These are phyloP conservation scores for Ramaria sp. DNA, from an alignment of 768 basidiomycete species.

Conservation along the genomic window DNA sequence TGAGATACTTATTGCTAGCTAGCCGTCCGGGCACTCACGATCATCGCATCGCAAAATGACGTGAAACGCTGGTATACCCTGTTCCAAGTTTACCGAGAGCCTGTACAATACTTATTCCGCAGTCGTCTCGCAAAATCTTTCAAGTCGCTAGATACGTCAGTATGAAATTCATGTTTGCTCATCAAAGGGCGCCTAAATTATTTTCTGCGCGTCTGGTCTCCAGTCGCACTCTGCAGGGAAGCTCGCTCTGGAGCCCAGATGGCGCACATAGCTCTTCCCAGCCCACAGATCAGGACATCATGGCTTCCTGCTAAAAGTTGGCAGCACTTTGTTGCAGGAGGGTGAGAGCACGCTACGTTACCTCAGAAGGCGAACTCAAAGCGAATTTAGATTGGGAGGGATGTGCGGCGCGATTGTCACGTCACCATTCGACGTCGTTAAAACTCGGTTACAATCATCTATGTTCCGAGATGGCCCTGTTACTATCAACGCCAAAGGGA, in stretches of 20 bases:
- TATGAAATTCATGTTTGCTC: no score
- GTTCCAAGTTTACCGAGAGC: no score
- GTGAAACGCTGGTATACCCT: no score
- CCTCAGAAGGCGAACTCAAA: not conserved
- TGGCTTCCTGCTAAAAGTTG: slow-evolving; percentile 63
- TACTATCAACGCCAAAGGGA: slow-evolving; percentile 24
- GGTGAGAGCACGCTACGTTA: slow-evolving; percentile 37
- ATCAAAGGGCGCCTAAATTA: no score
- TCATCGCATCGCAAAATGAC: no score
- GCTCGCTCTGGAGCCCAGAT: not conserved
- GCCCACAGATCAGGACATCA: not conserved
- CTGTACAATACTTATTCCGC: no score
- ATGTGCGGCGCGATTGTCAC: slow-evolving; percentile 98
- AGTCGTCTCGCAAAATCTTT: no score
- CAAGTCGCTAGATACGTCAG: no score
- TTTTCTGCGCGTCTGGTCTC: no score
- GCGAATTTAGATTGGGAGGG: slow-evolving; percentile 63
- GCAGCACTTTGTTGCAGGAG: slow-evolving; percentile 80
- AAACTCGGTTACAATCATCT: slow-evolving; percentile 91
- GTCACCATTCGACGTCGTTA: slow-evolving; percentile 96
- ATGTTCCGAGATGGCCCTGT: slow-evolving; percentile 46
- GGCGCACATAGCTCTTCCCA: not conserved
- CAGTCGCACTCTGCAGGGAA: not conserved
- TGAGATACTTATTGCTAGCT: no score
- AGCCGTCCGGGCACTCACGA: no score